Conservation (phyloP, 495 filamentous ascomycete genomes). For the Neurospora terricola region DNA sequence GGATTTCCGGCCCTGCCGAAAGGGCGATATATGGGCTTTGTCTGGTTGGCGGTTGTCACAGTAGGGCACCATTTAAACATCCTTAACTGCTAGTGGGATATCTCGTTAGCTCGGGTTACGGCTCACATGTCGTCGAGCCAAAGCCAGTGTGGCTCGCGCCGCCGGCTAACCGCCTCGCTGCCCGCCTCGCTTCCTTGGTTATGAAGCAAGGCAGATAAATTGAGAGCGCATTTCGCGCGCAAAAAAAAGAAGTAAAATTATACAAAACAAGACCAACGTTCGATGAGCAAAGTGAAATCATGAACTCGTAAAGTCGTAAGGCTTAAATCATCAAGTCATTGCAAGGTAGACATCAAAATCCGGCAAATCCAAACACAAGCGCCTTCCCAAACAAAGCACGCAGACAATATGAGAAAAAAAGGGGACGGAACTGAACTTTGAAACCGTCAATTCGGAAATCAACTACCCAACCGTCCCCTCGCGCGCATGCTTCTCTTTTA, state of each 20-base stretch:
- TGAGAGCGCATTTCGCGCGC: background rate
- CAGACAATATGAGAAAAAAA: background rate
- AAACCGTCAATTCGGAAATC: background rate
- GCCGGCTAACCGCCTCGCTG: background rate
- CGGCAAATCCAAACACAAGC: background rate
- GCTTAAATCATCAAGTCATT: background rate
- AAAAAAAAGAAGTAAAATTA: background rate
- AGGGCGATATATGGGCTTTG: background rate
- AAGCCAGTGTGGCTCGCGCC: background rate
- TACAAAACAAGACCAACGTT: background rate
- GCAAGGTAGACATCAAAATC: background rate
- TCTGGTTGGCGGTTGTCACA: background rate
- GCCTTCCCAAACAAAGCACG: background rate
- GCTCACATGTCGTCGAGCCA: background rate
- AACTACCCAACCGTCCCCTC: constrained; percentile 33
- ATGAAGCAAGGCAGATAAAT: background rate
- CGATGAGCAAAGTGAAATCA: background rate
- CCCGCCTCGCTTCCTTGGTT: background rate
- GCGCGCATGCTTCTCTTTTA: constrained; percentile 61
- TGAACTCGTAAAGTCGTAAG: background rate
- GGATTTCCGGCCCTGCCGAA: background rate
- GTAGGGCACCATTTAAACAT: background rate
- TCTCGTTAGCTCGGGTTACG: background rate
- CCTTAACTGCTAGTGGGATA: background rate
- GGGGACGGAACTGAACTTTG: background rate